Evolutionary conservation across 192 early-diverging fungal genomes (phyloP).

Genomic region (Podila epigama): DNA sequence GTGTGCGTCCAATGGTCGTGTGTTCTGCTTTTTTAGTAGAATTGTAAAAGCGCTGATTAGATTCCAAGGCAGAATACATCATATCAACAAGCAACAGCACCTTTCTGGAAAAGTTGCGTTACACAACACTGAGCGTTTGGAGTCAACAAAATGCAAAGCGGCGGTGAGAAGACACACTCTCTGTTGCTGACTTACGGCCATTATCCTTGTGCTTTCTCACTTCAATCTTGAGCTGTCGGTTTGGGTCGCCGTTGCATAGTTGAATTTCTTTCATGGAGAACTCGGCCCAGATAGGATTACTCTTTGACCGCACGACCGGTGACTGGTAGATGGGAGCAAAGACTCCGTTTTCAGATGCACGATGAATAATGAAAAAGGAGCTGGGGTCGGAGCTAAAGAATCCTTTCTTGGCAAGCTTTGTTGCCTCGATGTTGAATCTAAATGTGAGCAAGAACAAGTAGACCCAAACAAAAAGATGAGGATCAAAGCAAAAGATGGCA

Average conservation of each 20-base stretch:
- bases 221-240: conserved; percentile 41
- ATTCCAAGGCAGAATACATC: neutral
- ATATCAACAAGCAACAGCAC: neutral
- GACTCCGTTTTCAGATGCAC: conserved; percentile 48
- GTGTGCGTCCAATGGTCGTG: conserved; percentile 29
- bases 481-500: conserved; percentile 34
- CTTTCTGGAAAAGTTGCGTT: neutral
- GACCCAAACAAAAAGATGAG: neutral
- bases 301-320: conserved; percentile 14
- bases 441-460: neutral
- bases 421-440: conserved; percentile 44
- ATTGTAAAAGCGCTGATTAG: too few species aligned
- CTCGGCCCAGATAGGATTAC: conserved; percentile 35
- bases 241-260: conserved; percentile 48
- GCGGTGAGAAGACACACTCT: neutral
- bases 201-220: conserved; percentile 45
- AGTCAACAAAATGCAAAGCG: neutral
- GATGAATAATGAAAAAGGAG: conserved; percentile 46
- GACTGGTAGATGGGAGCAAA: conserved; percentile 50
- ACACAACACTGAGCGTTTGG: too few species aligned
- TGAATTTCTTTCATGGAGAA: conserved; percentile 44
- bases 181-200: conserved; percentile 21
- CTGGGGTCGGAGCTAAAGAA: conserved; percentile 44
- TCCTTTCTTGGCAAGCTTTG: conserved; percentile 36
- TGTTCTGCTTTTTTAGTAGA: conserved; percentile 35